Conservation (phyloP, 192 early-diverging fungal genomes). For the Oehlia diaphana region DNA sequence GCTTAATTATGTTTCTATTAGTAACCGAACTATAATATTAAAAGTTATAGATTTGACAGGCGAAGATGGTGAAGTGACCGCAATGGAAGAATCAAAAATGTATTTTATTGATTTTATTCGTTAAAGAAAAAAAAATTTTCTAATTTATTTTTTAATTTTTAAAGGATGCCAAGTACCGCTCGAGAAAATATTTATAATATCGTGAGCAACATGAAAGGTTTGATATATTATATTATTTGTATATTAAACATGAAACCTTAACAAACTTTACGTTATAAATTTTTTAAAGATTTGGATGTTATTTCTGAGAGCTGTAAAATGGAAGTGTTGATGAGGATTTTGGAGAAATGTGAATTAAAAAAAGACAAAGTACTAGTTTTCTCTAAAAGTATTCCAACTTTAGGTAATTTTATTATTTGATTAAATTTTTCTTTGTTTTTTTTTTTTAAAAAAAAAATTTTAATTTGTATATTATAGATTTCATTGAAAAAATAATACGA, state of each 20-base stretch:
- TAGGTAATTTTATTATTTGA: slow-evolving; percentile 45
- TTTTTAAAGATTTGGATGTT: slow-evolving; percentile 19
- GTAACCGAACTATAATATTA: not conserved
- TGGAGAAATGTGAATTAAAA: slow-evolving; percentile 41
- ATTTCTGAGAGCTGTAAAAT: slow-evolving; percentile 42
- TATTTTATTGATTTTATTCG: not conserved
- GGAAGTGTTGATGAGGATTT: slow-evolving; percentile 57
- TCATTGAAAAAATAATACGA: not conserved
- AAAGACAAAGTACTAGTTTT: slow-evolving; percentile 76
- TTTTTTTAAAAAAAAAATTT: not conserved
- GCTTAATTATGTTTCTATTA: not conserved
- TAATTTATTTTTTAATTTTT: not conserved
- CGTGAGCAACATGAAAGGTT: not conserved
- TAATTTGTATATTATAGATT: not conserved
- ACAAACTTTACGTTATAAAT: slow-evolving; percentile 25
- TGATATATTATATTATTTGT: not conserved
- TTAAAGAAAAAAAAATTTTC: not conserved
- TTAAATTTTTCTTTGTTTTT: not conserved
- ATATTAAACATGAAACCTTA: not conserved
- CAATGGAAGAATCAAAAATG: slow-evolving; percentile 27
- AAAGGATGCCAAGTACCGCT: not conserved
- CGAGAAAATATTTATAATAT: slow-evolving; percentile 1
- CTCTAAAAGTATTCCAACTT: slow-evolving; percentile 65
- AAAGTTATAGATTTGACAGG: not conserved
- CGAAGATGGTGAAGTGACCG: slow-evolving; percentile 26